phyloP scores from a whole-genome alignment of 305 asterid genomes.

The Solanum hybrid region DNA sequence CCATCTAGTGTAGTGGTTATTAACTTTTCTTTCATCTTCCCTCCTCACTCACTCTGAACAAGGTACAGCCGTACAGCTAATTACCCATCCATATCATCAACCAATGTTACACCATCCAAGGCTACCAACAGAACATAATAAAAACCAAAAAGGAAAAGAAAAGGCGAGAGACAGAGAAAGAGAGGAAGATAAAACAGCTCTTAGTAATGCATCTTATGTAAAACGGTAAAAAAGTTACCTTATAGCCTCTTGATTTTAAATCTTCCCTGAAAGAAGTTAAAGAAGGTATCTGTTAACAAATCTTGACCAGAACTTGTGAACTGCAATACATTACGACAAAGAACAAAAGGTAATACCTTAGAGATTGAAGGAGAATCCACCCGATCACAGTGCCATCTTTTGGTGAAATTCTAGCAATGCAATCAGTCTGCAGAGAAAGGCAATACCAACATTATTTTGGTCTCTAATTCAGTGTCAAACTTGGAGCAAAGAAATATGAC shows the following conservation, averaged over 20 bases:
- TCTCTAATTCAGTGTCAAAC: neutral
- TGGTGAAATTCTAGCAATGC: conserved; percentile 82
- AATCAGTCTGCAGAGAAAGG: conserved; percentile 55
- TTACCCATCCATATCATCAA: neutral
- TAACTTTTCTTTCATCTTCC: neutral
- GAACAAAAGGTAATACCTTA: conserved; percentile 41
- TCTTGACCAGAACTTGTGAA: neutral
- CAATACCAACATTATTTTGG: neutral
- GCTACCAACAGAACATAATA: neutral
- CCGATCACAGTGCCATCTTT: conserved; percentile 57
- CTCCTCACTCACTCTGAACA: neutral
- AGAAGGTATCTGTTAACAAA: neutral
- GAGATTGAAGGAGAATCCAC: conserved; percentile 74
- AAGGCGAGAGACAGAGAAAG: neutral
- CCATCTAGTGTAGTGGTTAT: neutral
- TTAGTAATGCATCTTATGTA: neutral
- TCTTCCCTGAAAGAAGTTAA: conserved; percentile 30
- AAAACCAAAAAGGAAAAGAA: neutral
- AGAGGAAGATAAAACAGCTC: neutral
- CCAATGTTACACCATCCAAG: neutral
- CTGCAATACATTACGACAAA: neutral
- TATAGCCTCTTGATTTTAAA: conserved; percentile 34
- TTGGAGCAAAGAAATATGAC: neutral
- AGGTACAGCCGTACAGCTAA: neutral
- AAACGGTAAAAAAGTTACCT: conserved; percentile 20